Conservation (phyloP, 768 basidiomycete species). For the Chlorophyllum brunneum region DNA sequence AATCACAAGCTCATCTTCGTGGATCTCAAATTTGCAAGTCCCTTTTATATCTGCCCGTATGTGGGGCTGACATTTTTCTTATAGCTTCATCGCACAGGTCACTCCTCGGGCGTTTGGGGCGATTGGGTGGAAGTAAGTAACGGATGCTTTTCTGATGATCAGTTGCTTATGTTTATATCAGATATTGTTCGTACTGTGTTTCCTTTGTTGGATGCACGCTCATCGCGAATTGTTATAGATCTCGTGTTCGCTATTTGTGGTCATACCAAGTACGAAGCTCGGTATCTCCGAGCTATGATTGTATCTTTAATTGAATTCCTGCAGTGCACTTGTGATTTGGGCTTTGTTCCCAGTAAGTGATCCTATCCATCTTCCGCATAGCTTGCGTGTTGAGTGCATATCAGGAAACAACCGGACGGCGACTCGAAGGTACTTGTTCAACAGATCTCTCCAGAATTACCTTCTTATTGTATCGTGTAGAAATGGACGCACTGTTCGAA, state of each 20-base stretch:
- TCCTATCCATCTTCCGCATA: not conserved
- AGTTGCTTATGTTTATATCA: not conserved
- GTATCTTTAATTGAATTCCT: no score
- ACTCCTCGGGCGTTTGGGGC: constrained; percentile 35
- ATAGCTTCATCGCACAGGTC: constrained; percentile 42
- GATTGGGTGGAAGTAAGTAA: constrained; percentile 39
- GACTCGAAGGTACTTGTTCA: constrained; percentile 30
- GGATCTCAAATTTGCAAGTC: constrained; percentile 41
- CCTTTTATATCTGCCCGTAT: not conserved
- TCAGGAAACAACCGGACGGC: constrained; percentile 40
- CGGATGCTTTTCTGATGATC: not conserved
- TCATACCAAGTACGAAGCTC: constrained; percentile 41
- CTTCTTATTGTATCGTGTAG: constrained; percentile 17
- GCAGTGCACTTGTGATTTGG: constrained; percentile 39
- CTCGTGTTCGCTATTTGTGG: constrained; percentile 44
- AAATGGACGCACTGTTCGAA: constrained; percentile 41
- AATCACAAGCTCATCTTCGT: constrained; percentile 39
- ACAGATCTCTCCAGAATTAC: not conserved
- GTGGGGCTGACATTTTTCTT: not conserved
- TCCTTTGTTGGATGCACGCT: no score
- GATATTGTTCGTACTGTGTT: constrained; percentile 3
- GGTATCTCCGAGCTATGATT: no score
- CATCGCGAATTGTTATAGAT: constrained; percentile 18
- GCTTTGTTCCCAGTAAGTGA: constrained; percentile 36
- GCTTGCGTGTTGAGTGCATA: not conserved